Base-by-base conservation (phyloP, 148 eudicot genomes). In the Silene conica region DNA sequence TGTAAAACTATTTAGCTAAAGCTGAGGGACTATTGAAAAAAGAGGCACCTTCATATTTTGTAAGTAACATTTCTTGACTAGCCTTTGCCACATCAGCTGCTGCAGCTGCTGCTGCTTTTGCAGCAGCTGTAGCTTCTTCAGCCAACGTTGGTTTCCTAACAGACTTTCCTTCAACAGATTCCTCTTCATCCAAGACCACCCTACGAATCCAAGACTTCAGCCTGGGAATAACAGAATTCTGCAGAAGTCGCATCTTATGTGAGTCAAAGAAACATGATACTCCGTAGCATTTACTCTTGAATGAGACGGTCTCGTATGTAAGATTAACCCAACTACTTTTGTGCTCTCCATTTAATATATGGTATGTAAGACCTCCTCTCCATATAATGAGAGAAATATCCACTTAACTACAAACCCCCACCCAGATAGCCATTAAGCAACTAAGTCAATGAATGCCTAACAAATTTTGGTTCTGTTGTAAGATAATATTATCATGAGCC, bases 181-280 rank as follows among this genome's bases (percentile, higher is more conserved):
- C 81, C 69, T 89, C 93, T 64, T 86, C 90, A 75, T 86, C 90
- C 26, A 75, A 74, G 73, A 82, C 92, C 72, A 94, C 88, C 82
- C 86, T 84, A 46, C 97, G 92, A 61, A 94, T 83, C 98, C 98
- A 94, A 77, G 98, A 85, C 88, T 89, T 94, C 60, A 94, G 76
- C 83, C 88, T 79, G 13, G 98, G 98, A 71, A 91, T 63, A 76
- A 94, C 61, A 59, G 90, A 69, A 6, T 81, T 91, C 98, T 94
- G 88, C 64, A 82, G 46, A 80, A 69, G 63, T 26, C 18, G 26
- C 18, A 34, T 22, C 66, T 31, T 48, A 6, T 12, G 34, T 64
- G 28, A 71, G 66, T 58, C 15, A 59, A 56, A 16, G 71, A 10
- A 50, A 63, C 54, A 31, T 48, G 54, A 48, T 48, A 34, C 41